Evolutionary conservation across 2,329 filamentous ascomycete genomes (phyloP).

Genomic region (Pestalotiopsis sp.): DNA sequence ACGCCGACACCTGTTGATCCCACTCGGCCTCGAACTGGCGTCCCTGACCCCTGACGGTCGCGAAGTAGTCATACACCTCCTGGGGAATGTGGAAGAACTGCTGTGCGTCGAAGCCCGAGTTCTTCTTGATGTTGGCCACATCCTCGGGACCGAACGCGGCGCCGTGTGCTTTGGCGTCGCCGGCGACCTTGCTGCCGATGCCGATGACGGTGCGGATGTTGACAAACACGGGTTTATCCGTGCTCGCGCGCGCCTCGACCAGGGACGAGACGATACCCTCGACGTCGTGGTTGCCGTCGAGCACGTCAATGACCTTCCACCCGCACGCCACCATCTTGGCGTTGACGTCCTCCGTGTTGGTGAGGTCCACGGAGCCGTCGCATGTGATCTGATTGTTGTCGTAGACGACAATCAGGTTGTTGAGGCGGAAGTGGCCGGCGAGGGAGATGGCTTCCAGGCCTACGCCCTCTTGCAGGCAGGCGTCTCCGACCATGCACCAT

Average conservation of each 20-base stretch:
- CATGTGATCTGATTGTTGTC: conserved; percentile 63
- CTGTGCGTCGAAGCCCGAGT: conserved; percentile 51
- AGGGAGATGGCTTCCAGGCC: conserved; percentile 56
- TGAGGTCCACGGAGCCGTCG: conserved; percentile 53
- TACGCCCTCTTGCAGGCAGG: conserved; percentile 59
- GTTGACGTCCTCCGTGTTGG: conserved; percentile 57
- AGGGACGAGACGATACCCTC: conserved; percentile 48
- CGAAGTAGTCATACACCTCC: conserved; percentile 54
- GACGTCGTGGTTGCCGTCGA: conserved; percentile 52
- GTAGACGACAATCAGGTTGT: conserved; percentile 58
- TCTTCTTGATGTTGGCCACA: conserved; percentile 56
- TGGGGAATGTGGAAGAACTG: conserved; percentile 48
- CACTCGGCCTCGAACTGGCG: conserved; percentile 49
- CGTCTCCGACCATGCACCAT: conserved; percentile 59
- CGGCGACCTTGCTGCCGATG: conserved; percentile 47
- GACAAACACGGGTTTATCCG: conserved; percentile 57
- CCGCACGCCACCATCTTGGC: conserved; percentile 56
- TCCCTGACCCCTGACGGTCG: conserved; percentile 47
- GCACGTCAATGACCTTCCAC: conserved; percentile 55
- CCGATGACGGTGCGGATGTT: conserved; percentile 62
- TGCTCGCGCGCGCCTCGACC: conserved; percentile 45
- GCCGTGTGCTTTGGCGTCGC: conserved; percentile 57
- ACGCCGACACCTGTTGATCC: conserved; percentile 46
- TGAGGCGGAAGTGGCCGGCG: conserved; percentile 52
- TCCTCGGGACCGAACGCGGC: conserved; percentile 57